A percentile compares a stretch with the other conserved stretches of the same genome.
These are phyloP conservation scores for Alternaria sp. DNA, from an alignment of 2,329 filamentous ascomycete genomes.

Conservation along the genomic window DNA sequence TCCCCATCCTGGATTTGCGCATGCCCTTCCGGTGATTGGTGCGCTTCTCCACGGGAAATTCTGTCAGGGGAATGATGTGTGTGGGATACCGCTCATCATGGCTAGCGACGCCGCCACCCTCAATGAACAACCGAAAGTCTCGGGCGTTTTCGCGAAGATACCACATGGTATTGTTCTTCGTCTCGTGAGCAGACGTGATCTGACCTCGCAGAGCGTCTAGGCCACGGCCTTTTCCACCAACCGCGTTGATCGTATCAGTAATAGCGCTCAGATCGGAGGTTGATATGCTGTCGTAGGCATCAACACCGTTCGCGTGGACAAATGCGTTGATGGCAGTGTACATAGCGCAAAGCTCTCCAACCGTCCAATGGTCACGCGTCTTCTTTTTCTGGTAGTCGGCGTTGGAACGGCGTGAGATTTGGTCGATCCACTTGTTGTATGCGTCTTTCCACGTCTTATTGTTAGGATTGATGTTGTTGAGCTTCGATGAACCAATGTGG, in stretches of 20 bases:
- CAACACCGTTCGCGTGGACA: constrained; percentile 6
- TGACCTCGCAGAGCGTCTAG: constrained; percentile 10
- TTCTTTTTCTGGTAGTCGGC: constrained; percentile 3
- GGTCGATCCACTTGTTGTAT: constrained; percentile 18
- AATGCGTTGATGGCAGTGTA: constrained; percentile 11
- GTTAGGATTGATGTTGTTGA: constrained; percentile 2
- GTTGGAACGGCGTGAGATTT: constrained; percentile 13
- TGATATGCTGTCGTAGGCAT: constrained; percentile 4
- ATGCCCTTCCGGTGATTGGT: not conserved
- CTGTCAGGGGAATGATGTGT: constrained; percentile 1
- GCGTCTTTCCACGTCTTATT: constrained; percentile 8
- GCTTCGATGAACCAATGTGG: not conserved
- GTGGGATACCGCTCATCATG: constrained; percentile 10
- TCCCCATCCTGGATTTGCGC: not conserved
- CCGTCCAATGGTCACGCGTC: constrained; percentile 5
- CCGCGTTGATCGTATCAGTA: constrained; percentile 1
- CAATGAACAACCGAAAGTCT: not conserved
- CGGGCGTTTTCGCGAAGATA: constrained; percentile 13
- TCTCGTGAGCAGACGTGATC: constrained; percentile 6
- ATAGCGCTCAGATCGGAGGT: not conserved
- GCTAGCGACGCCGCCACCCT: not conserved
- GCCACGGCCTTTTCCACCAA: not conserved
- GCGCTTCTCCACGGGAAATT: not conserved
- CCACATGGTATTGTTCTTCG: constrained; percentile 9
- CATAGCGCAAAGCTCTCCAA: constrained; percentile 12